phyloP scores from a whole-genome alignment of 1,284 basidiomycete species.

The Ceratobasidium papillatum region DNA sequence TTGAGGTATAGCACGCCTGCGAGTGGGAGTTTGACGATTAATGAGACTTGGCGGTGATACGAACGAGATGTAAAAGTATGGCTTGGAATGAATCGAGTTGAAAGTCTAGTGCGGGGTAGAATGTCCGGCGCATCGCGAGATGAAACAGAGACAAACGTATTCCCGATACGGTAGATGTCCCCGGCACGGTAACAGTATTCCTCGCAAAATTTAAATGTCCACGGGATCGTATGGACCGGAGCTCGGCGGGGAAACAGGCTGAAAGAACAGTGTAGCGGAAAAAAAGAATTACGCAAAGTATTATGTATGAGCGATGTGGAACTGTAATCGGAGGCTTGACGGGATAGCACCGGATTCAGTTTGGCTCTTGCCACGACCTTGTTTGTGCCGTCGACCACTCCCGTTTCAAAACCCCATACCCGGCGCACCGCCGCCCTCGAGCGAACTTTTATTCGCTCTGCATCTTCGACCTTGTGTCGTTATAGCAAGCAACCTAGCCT shows the following conservation, averaged over 20 bases:
- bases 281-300: not conserved
- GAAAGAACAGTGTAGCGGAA: not conserved
- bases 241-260: not conserved
- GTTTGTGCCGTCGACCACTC: not conserved
- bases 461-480: constrained; percentile 35
- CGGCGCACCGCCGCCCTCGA: constrained; percentile 3
- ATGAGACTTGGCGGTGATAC: constrained; percentile 43
- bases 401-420: not conserved
- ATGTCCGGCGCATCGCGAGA: not conserved
- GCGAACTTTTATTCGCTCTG: constrained; percentile 26
- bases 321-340: constrained; percentile 33
- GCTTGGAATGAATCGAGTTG: no score
- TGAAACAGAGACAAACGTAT: not conserved
- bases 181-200: not conserved
- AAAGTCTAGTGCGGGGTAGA: not conserved
- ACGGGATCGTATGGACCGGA: not conserved
- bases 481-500: constrained; percentile 32
- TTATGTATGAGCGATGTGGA: constrained; percentile 16
- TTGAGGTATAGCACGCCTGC: constrained; percentile 54
- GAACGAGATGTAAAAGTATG: no score
- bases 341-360: constrained; percentile 17
- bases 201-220: not conserved
- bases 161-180: not conserved
- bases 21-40: constrained; percentile 38
- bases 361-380: constrained; percentile 19